Percentiles rank a stretch among this genome's conserved stretches.
These are phyloP conservation scores for Ordospora pajunii DNA, from an alignment of 371 early-diverging fungal species.

Conservation along the genomic window DNA sequence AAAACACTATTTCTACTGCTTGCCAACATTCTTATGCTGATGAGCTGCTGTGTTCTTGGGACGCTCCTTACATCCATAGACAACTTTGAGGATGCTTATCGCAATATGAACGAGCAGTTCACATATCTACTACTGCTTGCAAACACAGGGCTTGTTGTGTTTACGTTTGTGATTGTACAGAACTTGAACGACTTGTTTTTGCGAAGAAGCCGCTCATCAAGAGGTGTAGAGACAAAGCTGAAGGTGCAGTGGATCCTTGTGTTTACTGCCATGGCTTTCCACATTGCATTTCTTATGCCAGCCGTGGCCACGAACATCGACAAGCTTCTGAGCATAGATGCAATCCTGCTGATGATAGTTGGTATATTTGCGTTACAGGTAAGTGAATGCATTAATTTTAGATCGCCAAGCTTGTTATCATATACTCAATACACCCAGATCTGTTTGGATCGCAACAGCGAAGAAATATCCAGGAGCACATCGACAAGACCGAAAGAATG, in stretches of 20 bases:
- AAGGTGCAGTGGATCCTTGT: slow-evolving; percentile 9
- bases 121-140: neutral
- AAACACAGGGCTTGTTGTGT: slow-evolving; percentile 11
- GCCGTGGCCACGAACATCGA: neutral
- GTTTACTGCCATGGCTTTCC: neutral
- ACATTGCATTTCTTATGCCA: neutral
- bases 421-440: slow-evolving; percentile 27
- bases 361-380: neutral
- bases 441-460: slow-evolving; percentile 8
- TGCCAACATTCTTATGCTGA: neutral
- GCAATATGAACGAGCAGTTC: neutral
- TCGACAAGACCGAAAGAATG: neutral
- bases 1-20: neutral
- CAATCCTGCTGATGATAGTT: neutral
- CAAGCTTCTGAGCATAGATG: neutral
- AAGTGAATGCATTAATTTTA: slow-evolving; percentile 17
- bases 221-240: slow-evolving; percentile 11
- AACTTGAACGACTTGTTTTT: slow-evolving; percentile 21
- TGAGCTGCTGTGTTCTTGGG: neutral
- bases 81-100: neutral
- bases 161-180: slow-evolving; percentile 19
- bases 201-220: neutral
- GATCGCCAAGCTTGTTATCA: slow-evolving; percentile 2
- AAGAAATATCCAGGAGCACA: neutral
- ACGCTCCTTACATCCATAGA: neutral